Evolutionary conservation across 164 flowering plant species (phyloP), one percentile per base, ranked within the genome.

Genomic region (Nelumbo lutea): DNA sequence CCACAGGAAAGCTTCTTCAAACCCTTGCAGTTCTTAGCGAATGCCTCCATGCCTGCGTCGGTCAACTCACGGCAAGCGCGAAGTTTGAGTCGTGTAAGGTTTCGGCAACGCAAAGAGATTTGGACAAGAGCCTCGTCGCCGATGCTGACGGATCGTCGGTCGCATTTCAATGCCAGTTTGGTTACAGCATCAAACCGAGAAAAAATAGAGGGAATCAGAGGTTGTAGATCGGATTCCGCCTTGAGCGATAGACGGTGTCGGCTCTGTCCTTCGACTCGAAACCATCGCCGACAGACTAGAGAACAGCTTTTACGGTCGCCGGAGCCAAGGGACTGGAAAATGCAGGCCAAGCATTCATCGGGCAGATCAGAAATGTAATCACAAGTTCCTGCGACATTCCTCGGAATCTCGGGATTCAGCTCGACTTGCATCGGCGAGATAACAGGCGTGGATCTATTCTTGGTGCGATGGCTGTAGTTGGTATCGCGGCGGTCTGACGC

Each of bases 51-150:
- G 3, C 99, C 97, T 2, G 70, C 13, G 57, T 89, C 91, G 4
- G 96, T 84, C 64, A 92, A 56, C 56, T 92, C 88, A 14, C 97
- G 86, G 79, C 99, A 90, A 0, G 90, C 93, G 0, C 97, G 84
- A 41, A 95, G 88, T 87, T 92, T 95, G 59, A 95, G 76, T 42
- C 96, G 86, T 6, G 81, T 72, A 51, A 95, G 85, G 48, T 82
- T 86, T n/a, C 39, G 78, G 83, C 96, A 92, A 1, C 82, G 90
- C 11, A 78, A 44, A 6, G 97, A 87, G 74, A 95, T 83, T 53
- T 75, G 62, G 8, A 77, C 62, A 69, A 92, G 72, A n/a, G 86
- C 91, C 3, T 89, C 90, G 76, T 95, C 97, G 73, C 72, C 69
- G 11, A 95, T 64, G 73, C 97, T 88, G 41, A 76, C 52, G n/a